Percentiles rank a stretch among this genome's conserved stretches.
Evolutionary conservation across 495 filamentous ascomycete genomes (phyloP).

Genomic region (Chaetomium cochliodes): DNA sequence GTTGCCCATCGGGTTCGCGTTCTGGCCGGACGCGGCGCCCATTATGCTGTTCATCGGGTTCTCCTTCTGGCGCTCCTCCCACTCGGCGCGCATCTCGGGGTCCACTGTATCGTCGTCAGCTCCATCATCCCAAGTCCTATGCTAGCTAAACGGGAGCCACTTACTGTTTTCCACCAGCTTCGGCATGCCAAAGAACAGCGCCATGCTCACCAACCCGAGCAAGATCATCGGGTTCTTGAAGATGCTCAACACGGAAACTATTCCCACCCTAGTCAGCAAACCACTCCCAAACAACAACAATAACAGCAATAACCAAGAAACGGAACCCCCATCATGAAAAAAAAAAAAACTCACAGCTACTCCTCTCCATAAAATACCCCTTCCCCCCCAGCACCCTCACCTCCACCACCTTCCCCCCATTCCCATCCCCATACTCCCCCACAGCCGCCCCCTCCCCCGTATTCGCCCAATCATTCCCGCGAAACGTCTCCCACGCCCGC

Average conservation of each 20-base stretch:
- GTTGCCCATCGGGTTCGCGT: constrained; percentile 56
- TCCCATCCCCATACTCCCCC: constrained; percentile 21
- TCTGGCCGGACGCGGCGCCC: constrained; percentile 43
- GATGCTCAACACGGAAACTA: constrained; percentile 60
- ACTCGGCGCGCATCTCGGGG: constrained; percentile 86
- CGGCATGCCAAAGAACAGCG: constrained; percentile 82
- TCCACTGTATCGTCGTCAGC: constrained; percentile 64
- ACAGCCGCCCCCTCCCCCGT: constrained; percentile 62
- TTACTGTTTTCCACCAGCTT: constrained; percentile 93
- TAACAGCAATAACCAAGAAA: neutral
- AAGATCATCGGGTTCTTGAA: constrained; percentile 95
- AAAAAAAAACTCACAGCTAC: constrained; percentile 62
- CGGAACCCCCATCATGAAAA: neutral
- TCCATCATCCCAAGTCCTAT: constrained; percentile 2
- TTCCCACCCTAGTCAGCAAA: neutral
- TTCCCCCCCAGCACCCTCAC: constrained; percentile 60
- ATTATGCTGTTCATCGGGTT: constrained; percentile 58
- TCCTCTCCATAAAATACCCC: constrained; percentile 70
- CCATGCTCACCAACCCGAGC: constrained; percentile 76
- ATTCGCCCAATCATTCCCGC: constrained; percentile 86
- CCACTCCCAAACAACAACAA: neutral
- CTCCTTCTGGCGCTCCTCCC: constrained; percentile 82
- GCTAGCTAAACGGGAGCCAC: constrained; percentile 37
- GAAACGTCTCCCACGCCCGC: constrained; percentile 77
- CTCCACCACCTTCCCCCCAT: constrained; percentile 48